Base-by-base conservation (phyloP, 2,329 filamentous ascomycete genomes). In the Alternaria triticina region DNA sequence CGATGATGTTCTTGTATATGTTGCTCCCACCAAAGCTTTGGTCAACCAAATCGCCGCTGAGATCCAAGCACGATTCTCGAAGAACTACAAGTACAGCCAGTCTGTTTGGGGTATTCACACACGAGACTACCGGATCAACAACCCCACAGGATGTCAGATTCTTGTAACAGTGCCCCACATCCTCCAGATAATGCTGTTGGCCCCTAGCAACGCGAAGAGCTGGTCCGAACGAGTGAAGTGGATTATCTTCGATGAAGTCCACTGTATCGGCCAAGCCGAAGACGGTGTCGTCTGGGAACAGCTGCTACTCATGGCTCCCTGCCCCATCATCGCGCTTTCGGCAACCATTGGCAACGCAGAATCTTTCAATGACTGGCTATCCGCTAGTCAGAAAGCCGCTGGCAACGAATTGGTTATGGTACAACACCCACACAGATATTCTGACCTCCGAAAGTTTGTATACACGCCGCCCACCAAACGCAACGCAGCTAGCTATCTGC, bases 31-130 rank as follows among this genome's bases (percentile, higher is more conserved):
- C 0, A 95, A 95, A 74, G 91, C 92, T 4, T 82, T 95, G 11
- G 91, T 94, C 62, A 94, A 94, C 74, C 92, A 95, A 76, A 94
- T 95, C 67, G 91, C 91, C 1, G 91, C 91, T 1, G 91, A 94
- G 78, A 84, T 94, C 15, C 88, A 93, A 74, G 91, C 88, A 6
- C 86, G 90, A 6, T 95, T 93, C 73, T 88, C 86, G 0, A 95
- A 94, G 78, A 83, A 79, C 0, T 87, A 89, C 76, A 83, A 83
- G 27, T 84, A 88, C 40, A 83, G 74, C 27, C 89, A 89, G 69
- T 91, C 88, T 0, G 89, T 94, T 0, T 95, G 91, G 91, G 90
- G 88, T 0, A 93, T 95, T 51, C 89, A 94, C 70, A 94, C 91
- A 0, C 82, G 91, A 52, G 91, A 95, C 73, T 89, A 91, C 72